A percentile compares a stretch with the other conserved stretches of the same genome.
Evolutionary conservation across 140 eudicot species (phyloP).

Genomic region (Cichorium intybus): DNA sequence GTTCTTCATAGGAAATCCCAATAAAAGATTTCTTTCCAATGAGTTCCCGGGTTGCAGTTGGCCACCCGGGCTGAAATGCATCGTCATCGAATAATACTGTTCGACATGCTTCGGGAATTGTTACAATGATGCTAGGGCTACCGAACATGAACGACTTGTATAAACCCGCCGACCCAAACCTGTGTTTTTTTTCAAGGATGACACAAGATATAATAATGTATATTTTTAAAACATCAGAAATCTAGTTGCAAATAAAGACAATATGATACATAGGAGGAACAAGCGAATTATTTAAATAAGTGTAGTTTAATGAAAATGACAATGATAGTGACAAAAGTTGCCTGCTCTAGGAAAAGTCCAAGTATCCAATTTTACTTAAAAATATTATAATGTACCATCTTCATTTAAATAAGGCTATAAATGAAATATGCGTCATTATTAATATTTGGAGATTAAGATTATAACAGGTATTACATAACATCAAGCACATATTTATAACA

Average conservation of each 20-base stretch:
- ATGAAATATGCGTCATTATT: neutral
- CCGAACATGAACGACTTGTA: slow-evolving; percentile 89
- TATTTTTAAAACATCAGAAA: neutral
- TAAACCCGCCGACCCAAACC: slow-evolving; percentile 61
- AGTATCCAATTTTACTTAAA: slow-evolving; percentile 7
- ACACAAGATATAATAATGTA: no score
- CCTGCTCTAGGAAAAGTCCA: slow-evolving; percentile 26
- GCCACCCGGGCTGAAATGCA: slow-evolving; percentile 95
- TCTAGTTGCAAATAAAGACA: neutral
- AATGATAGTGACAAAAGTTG: slow-evolving; percentile 38
- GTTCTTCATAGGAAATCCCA: slow-evolving; percentile 69
- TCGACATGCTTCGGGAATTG: slow-evolving; percentile 64
- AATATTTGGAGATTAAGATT: neutral
- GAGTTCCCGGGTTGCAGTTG: slow-evolving; percentile 56
- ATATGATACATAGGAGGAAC: slow-evolving; percentile 13
- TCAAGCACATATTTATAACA: neutral
- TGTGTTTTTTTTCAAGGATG: slow-evolving; percentile 31
- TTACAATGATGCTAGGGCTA: slow-evolving; percentile 69
- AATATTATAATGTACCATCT: neutral
- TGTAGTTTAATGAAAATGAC: slow-evolving; percentile 11
- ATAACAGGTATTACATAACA: no score
- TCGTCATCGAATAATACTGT: slow-evolving; percentile 70
- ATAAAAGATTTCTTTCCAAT: slow-evolving; percentile 79
- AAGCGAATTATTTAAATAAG: neutral
- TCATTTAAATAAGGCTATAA: neutral